These are phyloP conservation scores for Fusarium beomiforme DNA, from an alignment of 2,329 filamentous ascomycete genomes.

Conservation along the genomic window DNA sequence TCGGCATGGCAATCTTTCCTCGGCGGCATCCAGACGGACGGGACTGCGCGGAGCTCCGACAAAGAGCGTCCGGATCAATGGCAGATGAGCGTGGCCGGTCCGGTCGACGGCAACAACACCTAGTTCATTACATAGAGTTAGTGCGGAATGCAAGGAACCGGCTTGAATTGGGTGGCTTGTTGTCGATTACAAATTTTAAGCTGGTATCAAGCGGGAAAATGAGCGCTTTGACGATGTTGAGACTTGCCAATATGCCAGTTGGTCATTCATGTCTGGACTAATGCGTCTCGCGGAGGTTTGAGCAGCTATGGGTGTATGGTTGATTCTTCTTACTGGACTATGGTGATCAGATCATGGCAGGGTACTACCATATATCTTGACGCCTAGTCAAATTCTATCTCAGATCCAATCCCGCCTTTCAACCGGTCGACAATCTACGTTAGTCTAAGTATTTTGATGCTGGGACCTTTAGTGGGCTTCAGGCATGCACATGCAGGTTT, in stretches of 20 bases:
- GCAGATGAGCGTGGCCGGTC: slow-evolving; percentile 31
- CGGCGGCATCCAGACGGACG: slow-evolving; percentile 34
- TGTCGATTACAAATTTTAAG: neutral
- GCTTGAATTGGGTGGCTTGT: neutral
- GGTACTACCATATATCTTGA: neutral
- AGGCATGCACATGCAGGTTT: neutral
- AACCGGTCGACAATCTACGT: neutral
- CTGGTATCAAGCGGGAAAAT: neutral
- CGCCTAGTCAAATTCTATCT: neutral
- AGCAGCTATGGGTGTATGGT: neutral
- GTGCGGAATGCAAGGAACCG: slow-evolving; percentile 22
- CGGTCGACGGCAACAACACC: slow-evolving; percentile 17
- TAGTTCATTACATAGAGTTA: neutral
- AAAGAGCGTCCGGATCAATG: slow-evolving; percentile 35
- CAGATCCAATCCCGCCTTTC: slow-evolving; percentile 16
- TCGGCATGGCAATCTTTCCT: slow-evolving; percentile 18
- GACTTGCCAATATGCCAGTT: neutral
- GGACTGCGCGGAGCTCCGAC: slow-evolving; percentile 27
- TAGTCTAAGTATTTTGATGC: neutral
- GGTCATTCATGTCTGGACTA: neutral
- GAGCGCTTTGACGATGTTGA: slow-evolving; percentile 10
- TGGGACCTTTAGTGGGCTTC: neutral
- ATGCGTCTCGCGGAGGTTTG: neutral
- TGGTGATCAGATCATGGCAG: slow-evolving; percentile 11
- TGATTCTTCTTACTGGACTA: neutral